phyloP scores from a whole-genome alignment of 2,329 filamentous ascomycete species.

The Penicillium palitans region DNA sequence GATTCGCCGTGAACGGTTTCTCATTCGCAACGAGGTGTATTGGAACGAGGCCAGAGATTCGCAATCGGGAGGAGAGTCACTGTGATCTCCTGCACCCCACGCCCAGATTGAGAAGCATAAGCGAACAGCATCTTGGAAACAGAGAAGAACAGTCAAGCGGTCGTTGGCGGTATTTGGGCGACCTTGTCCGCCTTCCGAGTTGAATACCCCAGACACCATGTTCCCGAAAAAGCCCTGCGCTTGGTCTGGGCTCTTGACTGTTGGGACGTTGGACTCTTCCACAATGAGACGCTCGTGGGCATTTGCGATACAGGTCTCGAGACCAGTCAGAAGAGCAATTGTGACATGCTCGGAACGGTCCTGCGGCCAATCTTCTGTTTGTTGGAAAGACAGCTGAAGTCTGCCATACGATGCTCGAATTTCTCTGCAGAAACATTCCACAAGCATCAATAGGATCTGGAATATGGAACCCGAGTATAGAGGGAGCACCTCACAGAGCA shows the following conservation, averaged over 20 bases:
- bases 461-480: slow-evolving; percentile 84
- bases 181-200: slow-evolving; percentile 72
- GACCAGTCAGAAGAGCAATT: slow-evolving; percentile 84
- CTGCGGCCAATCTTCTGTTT: slow-evolving; percentile 38
- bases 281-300: slow-evolving; percentile 78
- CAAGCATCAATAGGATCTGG: slow-evolving; percentile 83
- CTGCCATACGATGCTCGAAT: slow-evolving; percentile 71
- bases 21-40: slow-evolving; percentile 87
- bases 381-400: slow-evolving; percentile 57
- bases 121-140: slow-evolving; percentile 91
- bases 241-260: slow-evolving; percentile 76
- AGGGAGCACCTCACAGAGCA: slow-evolving; percentile 79
- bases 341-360: slow-evolving; percentile 59
- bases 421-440: slow-evolving; percentile 83
- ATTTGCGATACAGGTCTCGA: slow-evolving; percentile 85
- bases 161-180: slow-evolving; percentile 88
- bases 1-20: slow-evolving; percentile 81
- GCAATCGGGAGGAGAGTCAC: slow-evolving; percentile 55
- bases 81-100: slow-evolving; percentile 67
- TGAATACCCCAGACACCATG: slow-evolving; percentile 89
- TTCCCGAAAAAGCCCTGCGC: slow-evolving; percentile 88
- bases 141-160: slow-evolving; percentile 87
- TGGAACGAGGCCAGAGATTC: slow-evolving; percentile 77
- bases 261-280: slow-evolving; percentile 70
- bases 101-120: slow-evolving; percentile 95